These are phyloP conservation scores for Cicer chorassanicum DNA, from an alignment of 306 rosid genomes.

Conservation along the genomic window DNA sequence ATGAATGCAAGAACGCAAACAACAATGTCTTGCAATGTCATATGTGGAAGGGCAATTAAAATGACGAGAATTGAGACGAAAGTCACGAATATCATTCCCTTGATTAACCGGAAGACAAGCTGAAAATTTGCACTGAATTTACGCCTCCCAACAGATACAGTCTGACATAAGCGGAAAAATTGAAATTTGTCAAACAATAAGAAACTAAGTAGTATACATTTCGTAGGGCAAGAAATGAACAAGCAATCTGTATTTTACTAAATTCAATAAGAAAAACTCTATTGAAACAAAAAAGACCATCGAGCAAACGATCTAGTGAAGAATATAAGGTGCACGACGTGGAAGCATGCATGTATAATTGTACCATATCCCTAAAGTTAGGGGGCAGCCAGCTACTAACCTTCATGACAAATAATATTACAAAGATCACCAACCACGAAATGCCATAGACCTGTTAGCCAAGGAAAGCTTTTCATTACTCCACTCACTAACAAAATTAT, in stretches of 20 bases:
- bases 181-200: conserved; percentile 16
- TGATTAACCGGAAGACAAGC: conserved; percentile 91
- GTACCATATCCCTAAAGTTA: conserved; percentile 21
- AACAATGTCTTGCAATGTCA: conserved; percentile 84
- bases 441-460: conserved; percentile 83
- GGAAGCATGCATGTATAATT: conserved; percentile 5
- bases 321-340: background rate
- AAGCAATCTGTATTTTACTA: background rate
- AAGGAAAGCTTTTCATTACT: conserved; percentile 39
- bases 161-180: conserved; percentile 52
- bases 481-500: conserved; percentile 27
- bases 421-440: conserved; percentile 94
- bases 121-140: conserved; percentile 93
- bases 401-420: conserved; percentile 95
- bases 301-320: background rate
- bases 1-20: conserved; percentile 61
- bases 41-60: conserved; percentile 86
- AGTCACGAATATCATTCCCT: conserved; percentile 91
- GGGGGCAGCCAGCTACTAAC: conserved; percentile 54
- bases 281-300: conserved; percentile 4
- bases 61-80: conserved; percentile 88
- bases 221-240: conserved; percentile 3
- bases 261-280: conserved; percentile 7
- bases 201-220: conserved; percentile 1
- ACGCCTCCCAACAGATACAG: conserved; percentile 94